Percentiles rank a stretch among this genome's conserved stretches.
Conservation (phyloP, 257 asterid genomes). For the Solanum bulbocastanum region DNA sequence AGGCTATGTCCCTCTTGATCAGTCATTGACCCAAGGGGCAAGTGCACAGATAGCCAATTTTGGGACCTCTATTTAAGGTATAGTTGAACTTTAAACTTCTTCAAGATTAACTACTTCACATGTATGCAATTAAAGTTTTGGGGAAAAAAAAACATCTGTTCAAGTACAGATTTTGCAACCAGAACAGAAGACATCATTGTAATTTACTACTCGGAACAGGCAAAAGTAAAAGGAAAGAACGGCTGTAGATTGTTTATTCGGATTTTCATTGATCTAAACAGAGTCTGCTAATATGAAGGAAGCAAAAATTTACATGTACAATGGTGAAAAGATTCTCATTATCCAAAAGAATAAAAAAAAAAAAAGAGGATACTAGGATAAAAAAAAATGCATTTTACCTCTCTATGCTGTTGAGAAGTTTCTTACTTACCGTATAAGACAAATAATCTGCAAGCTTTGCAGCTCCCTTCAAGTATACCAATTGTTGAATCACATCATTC, state of each 20-base stretch:
- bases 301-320: background rate
- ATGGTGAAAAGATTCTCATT: background rate
- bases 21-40: background rate
- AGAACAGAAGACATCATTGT: background rate
- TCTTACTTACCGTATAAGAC: background rate
- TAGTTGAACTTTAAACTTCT: background rate
- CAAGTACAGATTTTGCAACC: background rate
- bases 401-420: background rate
- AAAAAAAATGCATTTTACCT: slow-evolving; percentile 1
- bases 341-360: slow-evolving; percentile 5
- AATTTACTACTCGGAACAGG: background rate
- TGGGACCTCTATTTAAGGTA: background rate
- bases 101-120: background rate
- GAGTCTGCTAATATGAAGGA: background rate
- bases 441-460: slow-evolving; percentile 9
- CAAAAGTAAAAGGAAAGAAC: background rate
- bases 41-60: background rate
- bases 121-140: background rate
- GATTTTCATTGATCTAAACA: slow-evolving; percentile 1
- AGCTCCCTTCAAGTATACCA: slow-evolving; percentile 9
- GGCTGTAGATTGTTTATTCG: background rate
- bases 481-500: slow-evolving; percentile 1
- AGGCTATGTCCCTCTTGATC: background rate
- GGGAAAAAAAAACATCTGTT: background rate
- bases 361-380: background rate